Evolutionary conservation across 2,329 filamentous ascomycete genomes (phyloP), one percentile per base, ranked within the genome.

Genomic region (Aspergillus latus): DNA sequence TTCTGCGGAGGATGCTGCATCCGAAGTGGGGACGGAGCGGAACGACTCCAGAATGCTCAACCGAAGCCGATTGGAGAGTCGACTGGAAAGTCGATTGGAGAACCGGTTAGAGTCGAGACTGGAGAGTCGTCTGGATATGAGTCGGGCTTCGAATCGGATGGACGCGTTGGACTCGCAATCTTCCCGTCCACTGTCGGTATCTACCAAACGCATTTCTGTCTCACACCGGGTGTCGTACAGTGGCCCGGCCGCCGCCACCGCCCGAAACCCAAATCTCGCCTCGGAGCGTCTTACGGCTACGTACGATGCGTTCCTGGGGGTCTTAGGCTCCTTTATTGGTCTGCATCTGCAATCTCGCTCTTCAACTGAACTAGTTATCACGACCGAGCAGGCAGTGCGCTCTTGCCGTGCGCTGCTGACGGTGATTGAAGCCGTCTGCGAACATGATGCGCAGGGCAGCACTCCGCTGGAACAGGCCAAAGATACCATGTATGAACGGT

Each of bases 291-390:
- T 97, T 48, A 88, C 86, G 66, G 80, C 83, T 49, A 89, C 87
- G 49, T 92, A 97, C 75, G 92, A 97, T 75, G 85, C 84, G 6
- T 96, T 97, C 68, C 78, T 99, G 52, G 94, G 92, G 5, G 89
- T 92, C 68, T 84, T 99, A 50, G 93, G 90, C 49, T 95, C 91
- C 4, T 96, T 97, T 71, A 93, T 97, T 70, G 94, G 94, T 13
- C 82, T 97, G 54, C 91, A 97, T 72, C 80, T 97, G 58, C 92
- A 97, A 71, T 94, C 92, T n/a, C 88, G 94, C 60, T 94, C 92
- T 6, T 88, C 91, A 7, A 85, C 88, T 1, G 92, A 96, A 70
- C 81, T 97, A 48, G 85, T 92, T 32, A 77, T 87, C 9, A 92
- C 90, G 13, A 93, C 95, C 47, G 88, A 90, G 68, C 88, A 93